These are phyloP conservation scores for Mucor velutinosus DNA, from an alignment of 371 early-diverging fungal genomes.

Conservation along the genomic window DNA sequence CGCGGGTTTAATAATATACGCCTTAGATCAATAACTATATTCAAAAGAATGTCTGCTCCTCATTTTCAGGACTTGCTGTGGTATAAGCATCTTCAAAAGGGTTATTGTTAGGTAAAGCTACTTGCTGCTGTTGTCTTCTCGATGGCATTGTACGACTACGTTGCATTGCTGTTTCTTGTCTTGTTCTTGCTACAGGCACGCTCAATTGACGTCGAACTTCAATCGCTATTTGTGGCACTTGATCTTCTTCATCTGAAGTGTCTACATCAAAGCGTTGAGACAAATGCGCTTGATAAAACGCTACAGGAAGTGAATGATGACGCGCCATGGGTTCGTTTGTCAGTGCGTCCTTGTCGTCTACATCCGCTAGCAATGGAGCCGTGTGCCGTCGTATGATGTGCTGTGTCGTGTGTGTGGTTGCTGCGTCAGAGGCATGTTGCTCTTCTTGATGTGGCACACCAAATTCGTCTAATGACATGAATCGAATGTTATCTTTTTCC, in stretches of 20 bases:
- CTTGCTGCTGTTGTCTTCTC: not conserved
- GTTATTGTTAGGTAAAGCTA: not conserved
- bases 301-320: conserved; percentile 1
- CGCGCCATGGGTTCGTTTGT: not conserved
- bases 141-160: not conserved
- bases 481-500: not conserved
- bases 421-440: not conserved
- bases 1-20: too few relatives aligned
- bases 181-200: not conserved
- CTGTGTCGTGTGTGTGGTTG: not conserved
- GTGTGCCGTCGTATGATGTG: not conserved
- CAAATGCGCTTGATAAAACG: not conserved
- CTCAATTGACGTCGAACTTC: conserved; percentile 6
- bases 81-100: not conserved
- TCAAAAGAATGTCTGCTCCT: not conserved
- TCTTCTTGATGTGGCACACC: not conserved
- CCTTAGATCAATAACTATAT: not conserved
- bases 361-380: not conserved
- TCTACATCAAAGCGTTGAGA: not conserved
- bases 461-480: not conserved
- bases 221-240: not conserved
- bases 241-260: not conserved
- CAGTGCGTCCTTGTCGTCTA: not conserved
- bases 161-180: not conserved
- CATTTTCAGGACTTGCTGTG: not conserved